These are phyloP conservation scores for Meira nashicola DNA, from an alignment of 1,284 basidiomycete species.

Conservation along the genomic window DNA sequence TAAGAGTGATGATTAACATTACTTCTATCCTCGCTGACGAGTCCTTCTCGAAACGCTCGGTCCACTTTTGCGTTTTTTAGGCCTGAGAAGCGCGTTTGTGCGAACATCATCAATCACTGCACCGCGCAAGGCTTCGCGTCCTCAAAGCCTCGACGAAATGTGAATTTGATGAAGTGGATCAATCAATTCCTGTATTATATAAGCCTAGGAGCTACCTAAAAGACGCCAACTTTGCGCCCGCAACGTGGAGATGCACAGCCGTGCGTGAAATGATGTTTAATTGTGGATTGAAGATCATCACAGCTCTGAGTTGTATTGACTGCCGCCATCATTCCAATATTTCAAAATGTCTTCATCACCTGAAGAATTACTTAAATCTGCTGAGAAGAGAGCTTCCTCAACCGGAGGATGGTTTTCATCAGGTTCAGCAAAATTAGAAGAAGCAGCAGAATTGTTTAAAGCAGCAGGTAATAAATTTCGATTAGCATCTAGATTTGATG, in stretches of 20 bases:
- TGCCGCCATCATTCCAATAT: background rate
- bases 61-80: too few species aligned
- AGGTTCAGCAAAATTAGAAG: conserved; percentile 57
- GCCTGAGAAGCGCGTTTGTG: conserved; percentile 2
- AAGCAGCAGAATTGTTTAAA: conserved; percentile 88
- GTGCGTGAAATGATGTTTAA: background rate
- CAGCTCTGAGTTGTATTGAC: background rate
- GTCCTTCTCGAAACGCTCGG: too few species aligned
- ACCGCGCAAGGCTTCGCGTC: too few species aligned
- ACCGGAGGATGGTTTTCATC: conserved; percentile 61
- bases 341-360: conserved; percentile 41
- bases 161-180: too few species aligned
- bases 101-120: too few species aligned
- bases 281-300: background rate
- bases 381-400: conserved; percentile 82
- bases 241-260: background rate
- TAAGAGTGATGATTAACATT: background rate
- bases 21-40: too few species aligned
- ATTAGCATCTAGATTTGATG: conserved; percentile 83
- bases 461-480: conserved; percentile 94
- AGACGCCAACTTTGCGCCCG: too few species aligned
- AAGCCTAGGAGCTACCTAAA: too few species aligned
- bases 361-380: conserved; percentile 67
- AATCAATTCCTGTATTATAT: too few species aligned
- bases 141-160: too few species aligned